phyloP scores from a whole-genome alignment of 2,329 filamentous ascomycete species.

The Cladophialophora psammophila region DNA sequence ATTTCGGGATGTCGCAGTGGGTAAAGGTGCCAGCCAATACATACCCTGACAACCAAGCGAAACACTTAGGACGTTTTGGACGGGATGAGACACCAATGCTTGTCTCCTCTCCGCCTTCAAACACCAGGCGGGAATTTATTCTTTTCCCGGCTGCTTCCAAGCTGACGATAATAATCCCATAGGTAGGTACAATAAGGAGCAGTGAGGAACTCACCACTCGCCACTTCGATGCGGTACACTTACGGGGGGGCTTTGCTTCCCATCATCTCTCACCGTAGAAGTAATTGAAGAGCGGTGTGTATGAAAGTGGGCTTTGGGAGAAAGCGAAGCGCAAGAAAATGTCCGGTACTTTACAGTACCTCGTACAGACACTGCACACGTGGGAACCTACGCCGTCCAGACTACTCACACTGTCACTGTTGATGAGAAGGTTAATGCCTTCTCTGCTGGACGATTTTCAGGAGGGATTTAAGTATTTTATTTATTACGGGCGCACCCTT shows the following conservation, averaged over 20 bases:
- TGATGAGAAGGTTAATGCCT: conserved; percentile 4
- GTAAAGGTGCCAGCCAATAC: background rate
- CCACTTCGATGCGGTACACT: background rate
- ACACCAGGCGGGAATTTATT: no score
- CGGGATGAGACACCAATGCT: background rate
- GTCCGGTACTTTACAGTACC: background rate
- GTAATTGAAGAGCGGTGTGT: background rate
- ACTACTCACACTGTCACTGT: conserved; percentile 4
- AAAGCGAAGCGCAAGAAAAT: background rate
- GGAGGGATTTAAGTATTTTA: conserved; percentile 9
- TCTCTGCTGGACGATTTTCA: conserved; percentile 6
- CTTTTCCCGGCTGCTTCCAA: background rate
- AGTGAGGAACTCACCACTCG: background rate
- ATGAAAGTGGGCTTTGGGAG: background rate
- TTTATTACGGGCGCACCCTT: background rate
- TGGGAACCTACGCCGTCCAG: background rate
- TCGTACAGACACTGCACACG: background rate
- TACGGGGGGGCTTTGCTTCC: background rate
- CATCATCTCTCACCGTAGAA: background rate
- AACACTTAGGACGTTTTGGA: background rate
- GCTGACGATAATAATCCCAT: background rate
- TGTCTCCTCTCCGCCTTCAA: background rate
- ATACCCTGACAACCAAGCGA: background rate
- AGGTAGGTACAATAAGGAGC: no score
- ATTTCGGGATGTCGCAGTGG: background rate